Evolutionary conservation across 345 rosid genomes (phyloP).

Genomic region (Passiflora organensis): DNA sequence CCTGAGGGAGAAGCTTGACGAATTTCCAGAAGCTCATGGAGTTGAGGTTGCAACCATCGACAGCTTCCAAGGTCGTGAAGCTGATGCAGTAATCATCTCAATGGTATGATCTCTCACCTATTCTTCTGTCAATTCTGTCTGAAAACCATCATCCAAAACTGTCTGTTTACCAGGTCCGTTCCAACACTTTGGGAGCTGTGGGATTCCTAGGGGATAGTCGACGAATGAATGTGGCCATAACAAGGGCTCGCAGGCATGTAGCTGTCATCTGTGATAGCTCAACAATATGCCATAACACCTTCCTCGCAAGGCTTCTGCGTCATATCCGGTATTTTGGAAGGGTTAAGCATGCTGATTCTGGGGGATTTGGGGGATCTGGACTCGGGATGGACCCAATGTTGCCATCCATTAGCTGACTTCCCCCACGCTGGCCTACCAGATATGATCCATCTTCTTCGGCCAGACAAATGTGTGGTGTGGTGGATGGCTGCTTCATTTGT

Average conservation of each 20-base stretch:
- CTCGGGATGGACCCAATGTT: conserved; percentile 86
- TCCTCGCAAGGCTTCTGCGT: conserved; percentile 79
- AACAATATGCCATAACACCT: conserved; percentile 88
- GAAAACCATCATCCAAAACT: no score
- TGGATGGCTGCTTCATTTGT: conserved; percentile 5
- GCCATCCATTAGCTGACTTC: conserved; percentile 58
- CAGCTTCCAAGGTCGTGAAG: conserved; percentile 95
- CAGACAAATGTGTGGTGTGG: neutral
- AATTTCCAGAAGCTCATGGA: conserved; percentile 69
- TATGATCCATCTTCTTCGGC: neutral
- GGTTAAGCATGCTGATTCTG: conserved; percentile 86
- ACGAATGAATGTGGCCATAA: conserved; percentile 88
- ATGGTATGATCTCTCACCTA: conserved; percentile 49
- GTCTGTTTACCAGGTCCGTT: conserved; percentile 62
- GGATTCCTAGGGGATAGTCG: conserved; percentile 92
- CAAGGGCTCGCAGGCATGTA: conserved; percentile 81
- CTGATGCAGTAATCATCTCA: conserved; percentile 94
- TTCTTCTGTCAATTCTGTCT: neutral
- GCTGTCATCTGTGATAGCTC: conserved; percentile 95
- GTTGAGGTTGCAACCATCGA: conserved; percentile 94
- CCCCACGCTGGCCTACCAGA: conserved; percentile 2
- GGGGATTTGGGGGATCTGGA: conserved; percentile 72
- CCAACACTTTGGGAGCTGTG: conserved; percentile 80
- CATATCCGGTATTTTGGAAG: conserved; percentile 84
- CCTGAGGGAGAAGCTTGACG: conserved; percentile 78